Conservation (phyloP, 1,284 basidiomycete species). For the Ustilago esculenta region DNA sequence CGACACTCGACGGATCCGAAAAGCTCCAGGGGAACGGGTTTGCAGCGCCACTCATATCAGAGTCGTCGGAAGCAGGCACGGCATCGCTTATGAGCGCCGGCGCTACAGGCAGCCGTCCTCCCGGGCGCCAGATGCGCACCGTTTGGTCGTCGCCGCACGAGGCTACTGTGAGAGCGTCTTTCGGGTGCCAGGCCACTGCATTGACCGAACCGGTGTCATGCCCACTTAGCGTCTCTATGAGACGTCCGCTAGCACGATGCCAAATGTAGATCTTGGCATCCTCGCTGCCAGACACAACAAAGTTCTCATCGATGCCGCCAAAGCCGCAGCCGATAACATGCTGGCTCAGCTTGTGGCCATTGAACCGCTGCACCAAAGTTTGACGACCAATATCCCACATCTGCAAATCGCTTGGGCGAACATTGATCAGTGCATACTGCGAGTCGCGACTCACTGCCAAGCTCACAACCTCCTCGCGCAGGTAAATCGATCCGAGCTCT, state of each 20-base stretch:
- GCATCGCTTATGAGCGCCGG: constrained; percentile 4
- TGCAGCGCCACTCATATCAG: constrained; percentile 33
- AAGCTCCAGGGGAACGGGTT: constrained; percentile 49
- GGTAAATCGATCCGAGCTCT: constrained; percentile 70
- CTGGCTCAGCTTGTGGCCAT: constrained; percentile 65
- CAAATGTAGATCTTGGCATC: constrained; percentile 84
- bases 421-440: constrained; percentile 84
- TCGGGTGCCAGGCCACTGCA: constrained; percentile 93
- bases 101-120: constrained; percentile 8
- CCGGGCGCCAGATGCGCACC: constrained; percentile 59
- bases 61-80: constrained; percentile 38
- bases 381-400: constrained; percentile 79
- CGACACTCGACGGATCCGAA: constrained; percentile 19
- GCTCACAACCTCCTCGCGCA: constrained; percentile 77
- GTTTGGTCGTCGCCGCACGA: constrained; percentile 66
- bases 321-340: constrained; percentile 91
- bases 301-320: constrained; percentile 88
- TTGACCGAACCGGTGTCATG: constrained; percentile 90
- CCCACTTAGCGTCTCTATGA: constrained; percentile 83
- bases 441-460: constrained; percentile 80
- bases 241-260: constrained; percentile 84
- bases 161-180: constrained; percentile 85
- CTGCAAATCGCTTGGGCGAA: constrained; percentile 76
- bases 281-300: constrained; percentile 93
- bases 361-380: constrained; percentile 71